Percentiles rank a stretch among this genome's conserved stretches.
phyloP scores from a whole-genome alignment of 805 yeast genomes.

The Maudiozyma serrabonitensis region DNA sequence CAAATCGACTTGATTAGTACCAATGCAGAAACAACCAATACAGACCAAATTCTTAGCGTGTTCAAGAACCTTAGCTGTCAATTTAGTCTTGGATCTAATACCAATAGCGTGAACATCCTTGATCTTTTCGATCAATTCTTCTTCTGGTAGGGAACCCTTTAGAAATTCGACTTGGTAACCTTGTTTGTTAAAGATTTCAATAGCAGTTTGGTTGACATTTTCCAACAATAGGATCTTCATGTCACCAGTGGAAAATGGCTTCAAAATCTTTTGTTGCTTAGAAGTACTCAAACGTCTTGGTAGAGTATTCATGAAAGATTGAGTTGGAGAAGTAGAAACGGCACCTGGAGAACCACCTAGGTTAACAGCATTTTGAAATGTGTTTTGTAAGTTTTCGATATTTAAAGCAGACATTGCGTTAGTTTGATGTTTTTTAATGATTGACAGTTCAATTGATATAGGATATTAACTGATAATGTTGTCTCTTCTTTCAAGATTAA shows the following conservation, averaged over 20 bases:
- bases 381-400: slow-evolving; percentile 42
- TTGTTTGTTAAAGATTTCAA: slow-evolving; percentile 72
- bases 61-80: slow-evolving; percentile 66
- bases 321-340: slow-evolving; percentile 76
- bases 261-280: slow-evolving; percentile 58
- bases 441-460: too few relatives aligned
- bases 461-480: too few relatives aligned
- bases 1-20: slow-evolving; percentile 95
- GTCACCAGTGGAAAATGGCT: slow-evolving; percentile 94
- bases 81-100: slow-evolving; percentile 91
- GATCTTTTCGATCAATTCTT: slow-evolving; percentile 88
- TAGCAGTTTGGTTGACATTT: slow-evolving; percentile 89
- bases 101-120: slow-evolving; percentile 93
- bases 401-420: slow-evolving; percentile 56
- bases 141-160: slow-evolving; percentile 84
- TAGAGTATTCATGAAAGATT: slow-evolving; percentile 47
- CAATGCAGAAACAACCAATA: slow-evolving; percentile 97
- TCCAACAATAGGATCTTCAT: slow-evolving; percentile 84
- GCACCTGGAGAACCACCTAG: slow-evolving; percentile 54
- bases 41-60: slow-evolving; percentile 85
- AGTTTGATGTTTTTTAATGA: too few relatives aligned
- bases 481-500: too few relatives aligned
- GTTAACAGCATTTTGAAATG: slow-evolving; percentile 45
- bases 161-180: slow-evolving; percentile 96
- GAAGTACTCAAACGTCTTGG: slow-evolving; percentile 39